Percentiles rank a stretch among this genome's conserved stretches.
Evolutionary conservation across 2,329 filamentous ascomycete species (phyloP).

Genomic region (Leptodontidium sp.): DNA sequence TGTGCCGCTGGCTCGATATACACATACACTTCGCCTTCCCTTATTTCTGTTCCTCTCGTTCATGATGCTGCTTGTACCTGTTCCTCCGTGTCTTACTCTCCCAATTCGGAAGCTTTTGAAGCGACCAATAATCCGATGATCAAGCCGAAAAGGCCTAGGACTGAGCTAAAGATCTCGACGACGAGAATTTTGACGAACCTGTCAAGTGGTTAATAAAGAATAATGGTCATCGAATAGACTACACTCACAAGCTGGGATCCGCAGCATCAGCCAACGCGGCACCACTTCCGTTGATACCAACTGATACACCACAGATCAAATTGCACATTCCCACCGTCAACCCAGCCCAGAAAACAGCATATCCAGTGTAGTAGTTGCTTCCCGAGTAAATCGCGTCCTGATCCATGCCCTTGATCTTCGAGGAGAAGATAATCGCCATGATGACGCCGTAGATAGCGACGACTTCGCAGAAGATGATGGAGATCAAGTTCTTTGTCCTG

Average conservation of each 20-base stretch:
- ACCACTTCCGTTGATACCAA: slow-evolving; percentile 97
- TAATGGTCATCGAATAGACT: background rate
- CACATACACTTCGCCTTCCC: slow-evolving; percentile 29
- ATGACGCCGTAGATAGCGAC: slow-evolving; percentile 99
- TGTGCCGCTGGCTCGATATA: slow-evolving; percentile 24
- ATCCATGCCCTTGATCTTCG: slow-evolving; percentile 76
- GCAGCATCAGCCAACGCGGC: slow-evolving; percentile 96
- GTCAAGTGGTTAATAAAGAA: slow-evolving; percentile 30
- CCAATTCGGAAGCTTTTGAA: slow-evolving; percentile 81
- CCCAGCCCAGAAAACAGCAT: slow-evolving; percentile 94
- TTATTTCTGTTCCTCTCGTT: slow-evolving; percentile 22
- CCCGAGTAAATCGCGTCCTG: slow-evolving; percentile 73
- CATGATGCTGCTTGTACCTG: slow-evolving; percentile 20
- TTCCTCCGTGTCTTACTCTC: slow-evolving; percentile 32
- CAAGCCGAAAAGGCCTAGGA: slow-evolving; percentile 93
- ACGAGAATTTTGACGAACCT: slow-evolving; percentile 99
- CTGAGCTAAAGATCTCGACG: slow-evolving; percentile 99
- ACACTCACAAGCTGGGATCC: slow-evolving; percentile 82
- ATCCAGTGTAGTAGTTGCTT: slow-evolving; percentile 92
- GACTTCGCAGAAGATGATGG: slow-evolving; percentile 99
- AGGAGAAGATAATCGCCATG: slow-evolving; percentile 98
- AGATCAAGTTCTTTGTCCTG: slow-evolving; percentile 99
- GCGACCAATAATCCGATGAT: slow-evolving; percentile 93
- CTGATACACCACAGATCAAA: slow-evolving; percentile 92
- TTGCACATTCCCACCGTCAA: slow-evolving; percentile 96